Evolutionary conservation across 176 grass and related monocot species (phyloP).

Genomic region (Saccharum officinarum): DNA sequence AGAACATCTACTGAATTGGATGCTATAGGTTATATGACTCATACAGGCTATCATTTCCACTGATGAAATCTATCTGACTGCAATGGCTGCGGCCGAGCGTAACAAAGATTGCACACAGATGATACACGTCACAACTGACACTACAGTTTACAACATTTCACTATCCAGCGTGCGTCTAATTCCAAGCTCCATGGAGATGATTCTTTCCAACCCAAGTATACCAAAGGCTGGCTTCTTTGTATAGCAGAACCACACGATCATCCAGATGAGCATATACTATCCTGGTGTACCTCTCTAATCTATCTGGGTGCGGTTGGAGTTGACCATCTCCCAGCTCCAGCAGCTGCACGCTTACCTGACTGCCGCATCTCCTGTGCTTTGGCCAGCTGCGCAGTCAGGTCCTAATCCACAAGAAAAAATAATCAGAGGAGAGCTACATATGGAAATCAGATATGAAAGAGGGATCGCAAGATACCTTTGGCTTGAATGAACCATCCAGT

Average conservation of each 20-base stretch:
- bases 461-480: constrained; percentile 34
- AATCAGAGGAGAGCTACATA: neutral
- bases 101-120: neutral
- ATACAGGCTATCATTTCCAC: neutral
- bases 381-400: constrained; percentile 42
- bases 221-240: neutral
- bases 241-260: neutral
- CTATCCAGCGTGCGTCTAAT: neutral
- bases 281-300: neutral
- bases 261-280: neutral
- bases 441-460: neutral
- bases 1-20: neutral
- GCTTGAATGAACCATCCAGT: constrained; percentile 60
- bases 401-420: constrained; percentile 26
- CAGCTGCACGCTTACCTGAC: constrained; percentile 36
- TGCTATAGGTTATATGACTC: neutral
- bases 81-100: neutral
- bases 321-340: constrained; percentile 57
- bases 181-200: neutral
- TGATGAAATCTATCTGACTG: neutral
- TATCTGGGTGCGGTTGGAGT: constrained; percentile 33
- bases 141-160: neutral
- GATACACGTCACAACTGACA: neutral
- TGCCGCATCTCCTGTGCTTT: constrained; percentile 50
- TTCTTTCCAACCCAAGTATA: neutral